These are phyloP conservation scores for Xylariaceae sp. DNA, from an alignment of 2,329 filamentous ascomycete genomes.

Conservation along the genomic window DNA sequence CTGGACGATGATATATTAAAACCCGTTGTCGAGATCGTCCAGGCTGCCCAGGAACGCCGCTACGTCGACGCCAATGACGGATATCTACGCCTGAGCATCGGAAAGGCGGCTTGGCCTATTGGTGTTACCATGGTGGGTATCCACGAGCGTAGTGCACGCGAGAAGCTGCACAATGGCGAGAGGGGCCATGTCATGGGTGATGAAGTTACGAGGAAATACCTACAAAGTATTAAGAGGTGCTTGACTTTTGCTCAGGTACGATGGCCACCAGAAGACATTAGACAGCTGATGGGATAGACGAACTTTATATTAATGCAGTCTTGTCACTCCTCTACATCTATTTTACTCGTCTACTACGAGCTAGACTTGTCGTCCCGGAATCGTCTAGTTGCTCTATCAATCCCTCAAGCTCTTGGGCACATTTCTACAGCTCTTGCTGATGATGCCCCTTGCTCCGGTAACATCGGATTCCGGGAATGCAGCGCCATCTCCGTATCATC, in stretches of 20 bases:
- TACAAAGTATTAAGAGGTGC: constrained; percentile 97
- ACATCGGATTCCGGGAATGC: background rate
- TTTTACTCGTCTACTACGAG: constrained; percentile 11
- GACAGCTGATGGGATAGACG: constrained; percentile 86
- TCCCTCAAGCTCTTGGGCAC: background rate
- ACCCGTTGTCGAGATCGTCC: constrained; percentile 89
- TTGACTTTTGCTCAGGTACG: constrained; percentile 95
- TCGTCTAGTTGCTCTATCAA: background rate
- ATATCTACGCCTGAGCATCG: constrained; percentile 90
- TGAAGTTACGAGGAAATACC: constrained; percentile 90
- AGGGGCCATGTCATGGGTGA: constrained; percentile 97
- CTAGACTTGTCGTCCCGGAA: background rate
- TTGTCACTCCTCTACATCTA: constrained; percentile 9
- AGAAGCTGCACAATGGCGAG: constrained; percentile 88
- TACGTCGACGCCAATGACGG: constrained; percentile 98
- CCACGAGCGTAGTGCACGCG: constrained; percentile 92
- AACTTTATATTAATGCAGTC: background rate
- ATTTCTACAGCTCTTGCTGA: background rate
- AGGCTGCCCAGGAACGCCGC: constrained; percentile 84
- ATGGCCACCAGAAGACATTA: constrained; percentile 91
- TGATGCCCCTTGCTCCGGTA: background rate
- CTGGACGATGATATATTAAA: constrained; percentile 79
- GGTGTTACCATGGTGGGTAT: constrained; percentile 99
- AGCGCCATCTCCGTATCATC: background rate
- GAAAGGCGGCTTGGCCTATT: constrained; percentile 97